phyloP scores from a whole-genome alignment of 805 yeast genomes.

The Debaryomyces tyrocola region DNA sequence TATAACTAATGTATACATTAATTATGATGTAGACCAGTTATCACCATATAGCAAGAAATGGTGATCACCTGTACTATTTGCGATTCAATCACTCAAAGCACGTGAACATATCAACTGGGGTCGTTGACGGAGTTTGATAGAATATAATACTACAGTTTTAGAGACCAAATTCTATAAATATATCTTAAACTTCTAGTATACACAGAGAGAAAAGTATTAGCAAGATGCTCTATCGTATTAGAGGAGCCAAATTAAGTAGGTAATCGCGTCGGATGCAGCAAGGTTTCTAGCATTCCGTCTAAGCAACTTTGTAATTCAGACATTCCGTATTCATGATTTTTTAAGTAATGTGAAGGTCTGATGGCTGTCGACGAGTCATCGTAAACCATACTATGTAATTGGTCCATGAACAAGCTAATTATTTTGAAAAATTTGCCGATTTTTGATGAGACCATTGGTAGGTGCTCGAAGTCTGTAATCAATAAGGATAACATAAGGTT shows the following conservation, averaged over 20 bases:
- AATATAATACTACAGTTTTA: too few relatives aligned
- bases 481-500: slow-evolving; percentile 34
- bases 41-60: too few relatives aligned
- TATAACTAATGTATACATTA: too few relatives aligned
- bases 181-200: too few relatives aligned
- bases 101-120: too few relatives aligned
- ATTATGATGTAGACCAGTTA: too few relatives aligned
- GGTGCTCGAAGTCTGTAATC: slow-evolving; percentile 26
- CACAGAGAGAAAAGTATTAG: too few relatives aligned
- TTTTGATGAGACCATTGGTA: slow-evolving; percentile 25
- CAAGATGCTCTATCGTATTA: too few relatives aligned
- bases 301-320: slow-evolving; percentile 22
- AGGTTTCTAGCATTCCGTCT: slow-evolving; percentile 21
- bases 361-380: slow-evolving; percentile 9
- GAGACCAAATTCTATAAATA: too few relatives aligned
- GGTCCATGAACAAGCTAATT: slow-evolving; percentile 29
- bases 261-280: not conserved
- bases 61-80: too few relatives aligned
- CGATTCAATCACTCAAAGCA: too few relatives aligned
- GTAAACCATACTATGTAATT: slow-evolving; percentile 29
- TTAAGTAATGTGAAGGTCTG: slow-evolving; percentile 30
- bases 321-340: slow-evolving; percentile 12
- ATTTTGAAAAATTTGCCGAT: slow-evolving; percentile 26
- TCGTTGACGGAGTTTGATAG: too few relatives aligned
- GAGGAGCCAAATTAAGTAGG: not conserved